phyloP scores from a whole-genome alignment of 257 asterid species.

The Solanum boliviense region DNA sequence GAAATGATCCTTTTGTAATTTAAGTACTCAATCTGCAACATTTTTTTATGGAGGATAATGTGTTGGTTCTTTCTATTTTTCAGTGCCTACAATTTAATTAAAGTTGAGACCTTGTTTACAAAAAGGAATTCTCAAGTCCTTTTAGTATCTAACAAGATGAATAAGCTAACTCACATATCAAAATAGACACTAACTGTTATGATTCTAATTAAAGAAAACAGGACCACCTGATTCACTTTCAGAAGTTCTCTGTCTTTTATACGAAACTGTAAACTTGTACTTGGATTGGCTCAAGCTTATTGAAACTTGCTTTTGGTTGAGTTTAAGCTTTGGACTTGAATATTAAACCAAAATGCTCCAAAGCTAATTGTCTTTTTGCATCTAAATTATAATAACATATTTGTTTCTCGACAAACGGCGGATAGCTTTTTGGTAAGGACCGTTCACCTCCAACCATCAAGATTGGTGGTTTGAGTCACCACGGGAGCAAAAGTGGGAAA shows the following conservation, averaged over 20 bases:
- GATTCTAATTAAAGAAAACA: not conserved
- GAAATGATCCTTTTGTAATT: not conserved
- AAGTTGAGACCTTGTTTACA: not conserved
- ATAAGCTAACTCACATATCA: not conserved
- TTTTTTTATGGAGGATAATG: not conserved
- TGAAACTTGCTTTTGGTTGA: not conserved
- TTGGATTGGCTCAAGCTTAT: not conserved
- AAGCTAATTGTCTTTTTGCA: not conserved
- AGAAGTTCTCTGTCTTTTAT: not conserved
- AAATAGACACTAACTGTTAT: not conserved
- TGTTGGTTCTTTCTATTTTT: not conserved
- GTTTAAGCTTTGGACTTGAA: not conserved
- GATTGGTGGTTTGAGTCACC: not conserved
- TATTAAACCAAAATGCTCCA: not conserved
- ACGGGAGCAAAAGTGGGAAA: not conserved
- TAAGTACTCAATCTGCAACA: not conserved
- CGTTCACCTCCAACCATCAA: not conserved
- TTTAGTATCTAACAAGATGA: not conserved
- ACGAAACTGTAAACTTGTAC: not conserved
- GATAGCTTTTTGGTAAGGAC: not conserved
- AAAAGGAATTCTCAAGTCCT: not conserved
- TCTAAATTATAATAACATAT: not conserved
- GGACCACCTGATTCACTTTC: not conserved
- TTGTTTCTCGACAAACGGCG: not conserved
- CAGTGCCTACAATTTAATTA: not conserved